These are phyloP conservation scores for Avena insularis DNA, from an alignment of 176 grass and related monocot species.

Conservation along the genomic window DNA sequence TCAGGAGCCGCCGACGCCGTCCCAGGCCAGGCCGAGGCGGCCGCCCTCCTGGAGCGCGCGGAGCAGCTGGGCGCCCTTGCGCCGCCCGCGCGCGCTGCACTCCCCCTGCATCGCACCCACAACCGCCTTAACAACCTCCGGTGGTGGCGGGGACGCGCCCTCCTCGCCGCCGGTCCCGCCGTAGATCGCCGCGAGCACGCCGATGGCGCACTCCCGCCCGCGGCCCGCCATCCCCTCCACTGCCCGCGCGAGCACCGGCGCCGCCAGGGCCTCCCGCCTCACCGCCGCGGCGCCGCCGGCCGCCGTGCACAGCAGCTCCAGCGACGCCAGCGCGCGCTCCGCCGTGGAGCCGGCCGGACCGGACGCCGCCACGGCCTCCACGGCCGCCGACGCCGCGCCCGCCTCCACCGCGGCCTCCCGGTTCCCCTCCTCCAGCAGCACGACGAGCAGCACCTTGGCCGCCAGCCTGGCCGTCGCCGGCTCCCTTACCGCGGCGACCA, in stretches of 20 bases:
- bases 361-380: conserved; percentile 72
- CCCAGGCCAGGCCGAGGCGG: conserved; percentile 81
- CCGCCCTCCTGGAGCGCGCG: conserved; percentile 76
- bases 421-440: conserved; percentile 65
- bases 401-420: conserved; percentile 61
- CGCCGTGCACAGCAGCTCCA: conserved; percentile 89
- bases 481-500: conserved; percentile 66
- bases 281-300: conserved; percentile 58
- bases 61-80: conserved; percentile 91
- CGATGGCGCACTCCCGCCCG: conserved; percentile 84
- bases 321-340: conserved; percentile 80
- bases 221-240: conserved; percentile 71
- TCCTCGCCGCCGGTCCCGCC: not conserved
- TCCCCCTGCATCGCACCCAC: conserved; percentile 87
- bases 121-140: conserved; percentile 83
- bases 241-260: conserved; percentile 56
- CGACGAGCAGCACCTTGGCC: conserved; percentile 66
- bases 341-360: conserved; percentile 73
- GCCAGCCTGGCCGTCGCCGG: conserved; percentile 60
- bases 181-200: conserved; percentile 82
- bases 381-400: conserved; percentile 63
- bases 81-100: conserved; percentile 75
- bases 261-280: conserved; percentile 51
- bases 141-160: conserved; percentile 39
- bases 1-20: conserved; percentile 66